Percentiles rank a stretch among this genome's conserved stretches.
phyloP scores from a whole-genome alignment of 1,284 basidiomycete genomes.

The Marasmius fiardii region DNA sequence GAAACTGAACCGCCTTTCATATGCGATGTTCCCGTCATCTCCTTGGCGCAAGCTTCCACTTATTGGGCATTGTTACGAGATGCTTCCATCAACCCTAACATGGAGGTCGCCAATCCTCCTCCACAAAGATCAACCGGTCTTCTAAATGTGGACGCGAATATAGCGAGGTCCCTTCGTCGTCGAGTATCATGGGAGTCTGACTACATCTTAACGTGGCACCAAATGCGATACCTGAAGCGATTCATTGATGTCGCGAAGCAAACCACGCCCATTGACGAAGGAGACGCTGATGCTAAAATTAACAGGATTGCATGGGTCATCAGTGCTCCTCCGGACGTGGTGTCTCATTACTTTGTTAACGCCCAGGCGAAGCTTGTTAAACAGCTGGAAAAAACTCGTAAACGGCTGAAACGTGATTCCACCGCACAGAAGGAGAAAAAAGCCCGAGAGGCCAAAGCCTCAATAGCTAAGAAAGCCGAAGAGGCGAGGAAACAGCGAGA shows the following conservation, averaged over 20 bases:
- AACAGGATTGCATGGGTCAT: conserved; percentile 48
- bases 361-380: conserved; percentile 35
- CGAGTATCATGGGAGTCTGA: conserved; percentile 53
- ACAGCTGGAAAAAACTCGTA: conserved; percentile 41
- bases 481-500: conserved; percentile 54
- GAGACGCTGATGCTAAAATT: conserved; percentile 36
- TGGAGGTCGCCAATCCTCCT: conserved; percentile 16
- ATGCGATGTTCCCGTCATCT: conserved; percentile 39
- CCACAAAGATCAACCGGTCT: conserved; percentile 18
- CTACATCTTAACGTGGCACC: conserved; percentile 65
- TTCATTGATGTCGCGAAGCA: conserved; percentile 41
- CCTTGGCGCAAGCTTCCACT: conserved; percentile 32
- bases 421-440: conserved; percentile 33
- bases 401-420: conserved; percentile 23
- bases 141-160: conserved; percentile 22
- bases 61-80: conserved; percentile 60
- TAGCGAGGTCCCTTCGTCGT: conserved; percentile 47
- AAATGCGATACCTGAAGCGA: conserved; percentile 58
- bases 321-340: conserved; percentile 51
- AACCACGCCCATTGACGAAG: conserved; percentile 48
- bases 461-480: conserved; percentile 53
- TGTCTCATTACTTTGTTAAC: conserved; percentile 43
- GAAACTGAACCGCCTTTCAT: conserved; percentile 52
- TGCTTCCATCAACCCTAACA: conserved; percentile 35
- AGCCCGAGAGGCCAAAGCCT: conserved; percentile 40